Evolutionary conservation across 495 filamentous ascomycete genomes (phyloP).

Genomic region (Aspergillus mulundensis): DNA sequence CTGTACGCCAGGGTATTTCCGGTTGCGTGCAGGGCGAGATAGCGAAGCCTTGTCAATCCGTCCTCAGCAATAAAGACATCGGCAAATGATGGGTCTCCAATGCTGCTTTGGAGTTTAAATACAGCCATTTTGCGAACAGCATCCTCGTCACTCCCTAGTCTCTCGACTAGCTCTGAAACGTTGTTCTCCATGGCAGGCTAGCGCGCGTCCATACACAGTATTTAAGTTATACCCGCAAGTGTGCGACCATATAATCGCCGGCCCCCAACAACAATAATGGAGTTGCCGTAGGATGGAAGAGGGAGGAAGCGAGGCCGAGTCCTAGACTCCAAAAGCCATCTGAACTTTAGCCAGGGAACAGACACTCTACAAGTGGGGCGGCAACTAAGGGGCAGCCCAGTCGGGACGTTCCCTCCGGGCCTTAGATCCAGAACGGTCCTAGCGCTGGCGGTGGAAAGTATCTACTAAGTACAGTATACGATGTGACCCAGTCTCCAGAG

Average conservation of each 20-base stretch:
- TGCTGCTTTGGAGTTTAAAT: conserved; percentile 91
- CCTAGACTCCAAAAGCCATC: background rate
- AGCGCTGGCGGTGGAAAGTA: background rate
- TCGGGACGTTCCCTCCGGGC: background rate
- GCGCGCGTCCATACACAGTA: background rate
- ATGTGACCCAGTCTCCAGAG: background rate
- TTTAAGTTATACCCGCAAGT: background rate
- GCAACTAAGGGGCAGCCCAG: background rate
- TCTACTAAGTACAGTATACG: too few species aligned
- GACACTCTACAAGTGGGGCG: background rate
- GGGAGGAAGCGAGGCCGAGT: background rate
- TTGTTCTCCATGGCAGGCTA: conserved; percentile 49
- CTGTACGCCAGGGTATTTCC: conserved; percentile 97
- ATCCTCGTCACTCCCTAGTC: conserved; percentile 75
- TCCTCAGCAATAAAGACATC: conserved; percentile 92
- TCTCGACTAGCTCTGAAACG: conserved; percentile 62
- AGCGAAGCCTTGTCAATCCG: conserved; percentile 73
- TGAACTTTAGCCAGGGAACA: background rate
- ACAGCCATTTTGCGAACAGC: conserved; percentile 97
- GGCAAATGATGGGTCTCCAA: conserved; percentile 94
- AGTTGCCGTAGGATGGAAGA: background rate
- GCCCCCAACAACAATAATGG: background rate
- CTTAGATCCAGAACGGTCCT: background rate
- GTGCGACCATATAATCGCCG: background rate
- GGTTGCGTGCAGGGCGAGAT: conserved; percentile 73